Evolutionary conservation across 2,329 filamentous ascomycete species (phyloP), one percentile per base, ranked within the genome.

Genomic region (Aspergillus sp.): DNA sequence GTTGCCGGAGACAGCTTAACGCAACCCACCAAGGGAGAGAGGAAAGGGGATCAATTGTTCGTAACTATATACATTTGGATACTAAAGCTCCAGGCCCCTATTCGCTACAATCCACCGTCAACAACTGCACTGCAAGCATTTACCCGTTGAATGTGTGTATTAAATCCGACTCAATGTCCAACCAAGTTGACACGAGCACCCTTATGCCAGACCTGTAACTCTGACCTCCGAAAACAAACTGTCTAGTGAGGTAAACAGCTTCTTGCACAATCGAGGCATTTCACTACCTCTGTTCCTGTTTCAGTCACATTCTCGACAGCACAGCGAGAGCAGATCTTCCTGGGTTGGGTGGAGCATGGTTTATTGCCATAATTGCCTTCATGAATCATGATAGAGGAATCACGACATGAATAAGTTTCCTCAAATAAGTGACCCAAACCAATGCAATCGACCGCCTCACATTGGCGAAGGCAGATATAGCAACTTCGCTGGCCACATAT

Each of bases 381-480:
- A 6, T 63, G 51, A 12, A 52, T 22, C 20, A n/a, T 39, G n/a
- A 52, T 50, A 12, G 46, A 42, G 16, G 52, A 16, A 50, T 58
- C 57, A 20, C 36, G 54, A 29, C 55, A 60, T 7, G 52, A 18
- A 29, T 65, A 56, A 16, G 47, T 42, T 2, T 57, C 55, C 7
- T 18, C 49, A 0, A 56, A 22, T 2, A 47, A 39, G 49, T 58
- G 50, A 16, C 45, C 56, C 18, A 52, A 60, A 9, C 64, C 63
- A n/a, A 63, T 56, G 56, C 75, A 78, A 52, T 69, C 58, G 16
- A 62, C 18, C 6, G 69, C 65, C 54, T 76, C 73, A 54, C 77
- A 79, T 55, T 76, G 71, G 16, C 76, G 70, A 49, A 79, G 64
- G 65, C 76, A 79, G 42, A 79, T 77, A 59, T 77, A 78, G 55